phyloP scores from a whole-genome alignment of 306 rosid species.

The Cicer yamashitae region DNA sequence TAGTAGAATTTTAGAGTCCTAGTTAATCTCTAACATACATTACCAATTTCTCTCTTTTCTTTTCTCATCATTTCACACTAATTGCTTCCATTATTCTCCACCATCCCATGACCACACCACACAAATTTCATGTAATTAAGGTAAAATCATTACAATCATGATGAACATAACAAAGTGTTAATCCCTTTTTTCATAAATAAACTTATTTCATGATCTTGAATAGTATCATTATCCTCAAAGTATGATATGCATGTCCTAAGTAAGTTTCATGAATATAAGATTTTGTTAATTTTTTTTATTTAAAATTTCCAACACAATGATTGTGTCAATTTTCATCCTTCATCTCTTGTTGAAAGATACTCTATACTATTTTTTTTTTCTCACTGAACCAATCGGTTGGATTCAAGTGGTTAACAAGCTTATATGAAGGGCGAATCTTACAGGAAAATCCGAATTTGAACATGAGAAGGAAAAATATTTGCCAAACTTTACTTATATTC shows the following conservation, averaged over 20 bases:
- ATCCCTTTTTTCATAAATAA: background rate
- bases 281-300: background rate
- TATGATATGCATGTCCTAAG: constrained; percentile 20
- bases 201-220: background rate
- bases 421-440: no score
- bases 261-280: background rate
- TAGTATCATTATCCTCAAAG: constrained; percentile 7
- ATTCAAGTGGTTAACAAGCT: no score
- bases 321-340: background rate
- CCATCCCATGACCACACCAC: constrained; percentile 38
- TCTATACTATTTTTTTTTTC: no score
- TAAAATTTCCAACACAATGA: constrained; percentile 3
- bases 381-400: no score
- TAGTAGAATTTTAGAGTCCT: constrained; percentile 19
- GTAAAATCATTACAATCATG: constrained; percentile 18
- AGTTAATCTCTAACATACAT: constrained; percentile 41
- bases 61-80: constrained; percentile 30
- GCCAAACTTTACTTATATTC: no score
- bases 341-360: background rate
- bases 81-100: constrained; percentile 32
- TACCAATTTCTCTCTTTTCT: constrained; percentile 26
- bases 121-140: constrained; percentile 37
- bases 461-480: no score
- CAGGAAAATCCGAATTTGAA: no score
- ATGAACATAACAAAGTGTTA: background rate